Conservation (phyloP, 768 basidiomycete species). For the Phaffia australis region DNA sequence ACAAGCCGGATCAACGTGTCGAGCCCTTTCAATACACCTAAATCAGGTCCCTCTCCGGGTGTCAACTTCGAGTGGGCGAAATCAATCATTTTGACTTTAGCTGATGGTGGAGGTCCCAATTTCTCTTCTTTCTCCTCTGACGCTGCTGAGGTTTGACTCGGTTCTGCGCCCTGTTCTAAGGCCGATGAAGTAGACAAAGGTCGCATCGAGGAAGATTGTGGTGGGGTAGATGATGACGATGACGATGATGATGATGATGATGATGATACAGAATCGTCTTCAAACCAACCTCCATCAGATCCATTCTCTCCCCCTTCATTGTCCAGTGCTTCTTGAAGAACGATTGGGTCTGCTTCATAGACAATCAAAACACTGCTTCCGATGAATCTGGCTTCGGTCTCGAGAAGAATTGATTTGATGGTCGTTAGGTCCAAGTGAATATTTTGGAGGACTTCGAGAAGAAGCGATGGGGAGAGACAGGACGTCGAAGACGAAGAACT, state of each 20-base stretch:
- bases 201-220: too few species aligned
- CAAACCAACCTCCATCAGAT: slow-evolving; percentile 39
- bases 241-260: neutral
- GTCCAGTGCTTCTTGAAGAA: slow-evolving; percentile 37
- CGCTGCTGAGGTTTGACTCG: slow-evolving; percentile 27
- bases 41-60: slow-evolving; percentile 64
- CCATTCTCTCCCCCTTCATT: slow-evolving; percentile 18
- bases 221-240: too few species aligned
- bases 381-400: slow-evolving; percentile 64
- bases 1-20: slow-evolving; percentile 55
- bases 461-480: slow-evolving; percentile 50
- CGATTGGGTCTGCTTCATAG: slow-evolving; percentile 55
- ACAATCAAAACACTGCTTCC: slow-evolving; percentile 70
- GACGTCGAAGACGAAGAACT: slow-evolving; percentile 29
- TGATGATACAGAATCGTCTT: slow-evolving; percentile 26
- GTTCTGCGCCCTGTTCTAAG: slow-evolving; percentile 28
- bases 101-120: slow-evolving; percentile 44
- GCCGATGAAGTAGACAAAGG: neutral
- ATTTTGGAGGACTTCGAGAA: slow-evolving; percentile 51
- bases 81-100: slow-evolving; percentile 68
- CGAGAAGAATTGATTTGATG: slow-evolving; percentile 46
- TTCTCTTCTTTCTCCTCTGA: slow-evolving; percentile 19
- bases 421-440: slow-evolving; percentile 44
- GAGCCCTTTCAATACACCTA: slow-evolving; percentile 64
- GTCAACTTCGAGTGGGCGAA: slow-evolving; percentile 74